Evolutionary conservation across 768 basidiomycete species (phyloP).

Genomic region (Candolleomyces aberdarensis): DNA sequence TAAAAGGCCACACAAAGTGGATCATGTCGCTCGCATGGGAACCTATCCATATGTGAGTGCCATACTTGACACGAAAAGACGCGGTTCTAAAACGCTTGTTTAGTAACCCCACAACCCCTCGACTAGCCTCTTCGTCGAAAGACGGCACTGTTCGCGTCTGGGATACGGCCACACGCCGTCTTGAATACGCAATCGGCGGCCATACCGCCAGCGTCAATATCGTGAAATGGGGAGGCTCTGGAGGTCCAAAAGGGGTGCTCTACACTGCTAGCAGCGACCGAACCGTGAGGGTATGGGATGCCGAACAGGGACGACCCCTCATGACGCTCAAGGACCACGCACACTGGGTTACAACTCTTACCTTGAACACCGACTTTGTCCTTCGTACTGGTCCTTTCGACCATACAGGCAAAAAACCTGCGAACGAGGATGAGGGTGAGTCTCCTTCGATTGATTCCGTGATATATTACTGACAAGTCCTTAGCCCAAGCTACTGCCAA

Average conservation of each 20-base stretch:
- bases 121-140: constrained; percentile 93
- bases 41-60: constrained; percentile 82
- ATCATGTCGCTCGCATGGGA: constrained; percentile 95
- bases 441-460: constrained; percentile 1
- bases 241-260: constrained; percentile 62
- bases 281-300: constrained; percentile 94
- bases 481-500: constrained; percentile 75
- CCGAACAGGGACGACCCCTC: constrained; percentile 78
- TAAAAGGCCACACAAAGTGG: constrained; percentile 96
- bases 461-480: background rate
- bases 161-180: constrained; percentile 66
- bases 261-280: constrained; percentile 96
- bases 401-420: constrained; percentile 75
- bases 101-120: constrained; percentile 76
- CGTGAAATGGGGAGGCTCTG: constrained; percentile 94
- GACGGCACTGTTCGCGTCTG: constrained; percentile 96
- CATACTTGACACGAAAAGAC: background rate
- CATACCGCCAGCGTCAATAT: constrained; percentile 95
- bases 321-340: constrained; percentile 92
- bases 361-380: constrained; percentile 93
- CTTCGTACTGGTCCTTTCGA: constrained; percentile 95
- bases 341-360: constrained; percentile 97
- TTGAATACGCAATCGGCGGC: constrained; percentile 86
- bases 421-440: constrained; percentile 80
- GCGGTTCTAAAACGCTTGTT: constrained; percentile 2